Conservation (phyloP, 164 flowering plant species). For the Magnolia changhungtana region DNA sequence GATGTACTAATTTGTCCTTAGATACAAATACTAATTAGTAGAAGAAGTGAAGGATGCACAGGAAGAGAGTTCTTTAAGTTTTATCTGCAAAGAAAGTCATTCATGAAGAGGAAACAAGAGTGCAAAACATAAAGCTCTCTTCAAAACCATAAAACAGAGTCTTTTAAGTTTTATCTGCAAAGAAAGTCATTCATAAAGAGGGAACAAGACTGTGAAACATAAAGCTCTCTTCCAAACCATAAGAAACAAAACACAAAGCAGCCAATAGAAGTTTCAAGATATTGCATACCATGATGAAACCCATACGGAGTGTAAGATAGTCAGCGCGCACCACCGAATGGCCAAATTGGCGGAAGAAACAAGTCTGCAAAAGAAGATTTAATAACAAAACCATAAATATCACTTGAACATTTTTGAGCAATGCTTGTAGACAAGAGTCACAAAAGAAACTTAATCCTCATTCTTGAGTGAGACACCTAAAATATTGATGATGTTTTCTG, state of each 20-base stretch:
- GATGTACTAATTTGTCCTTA: too few species aligned
- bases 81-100: slow-evolving; percentile 1
- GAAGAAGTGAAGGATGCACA: slow-evolving; percentile 4
- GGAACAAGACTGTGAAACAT: neutral
- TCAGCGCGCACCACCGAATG: slow-evolving; percentile 83
- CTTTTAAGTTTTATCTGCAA: neutral
- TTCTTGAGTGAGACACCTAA: neutral
- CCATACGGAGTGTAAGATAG: slow-evolving; percentile 84
- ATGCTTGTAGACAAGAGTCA: neutral
- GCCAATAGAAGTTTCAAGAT: slow-evolving; percentile 2
- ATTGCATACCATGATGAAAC: slow-evolving; percentile 70
- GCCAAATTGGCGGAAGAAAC: slow-evolving; percentile 96
- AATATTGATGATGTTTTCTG: neutral
- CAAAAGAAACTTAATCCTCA: neutral
- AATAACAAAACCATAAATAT: neutral
- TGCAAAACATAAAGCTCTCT: neutral
- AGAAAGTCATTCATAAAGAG: neutral
- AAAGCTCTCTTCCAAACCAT: neutral
- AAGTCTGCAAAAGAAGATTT: slow-evolving; percentile 45
- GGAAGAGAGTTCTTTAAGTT: neutral
- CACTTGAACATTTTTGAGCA: neutral
- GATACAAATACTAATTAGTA: too few species aligned
- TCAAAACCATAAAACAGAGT: neutral
- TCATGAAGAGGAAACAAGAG: neutral
- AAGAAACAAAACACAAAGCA: neutral